These are phyloP conservation scores for Atalantia buxifolia DNA, from an alignment of 345 rosid genomes.

Conservation along the genomic window DNA sequence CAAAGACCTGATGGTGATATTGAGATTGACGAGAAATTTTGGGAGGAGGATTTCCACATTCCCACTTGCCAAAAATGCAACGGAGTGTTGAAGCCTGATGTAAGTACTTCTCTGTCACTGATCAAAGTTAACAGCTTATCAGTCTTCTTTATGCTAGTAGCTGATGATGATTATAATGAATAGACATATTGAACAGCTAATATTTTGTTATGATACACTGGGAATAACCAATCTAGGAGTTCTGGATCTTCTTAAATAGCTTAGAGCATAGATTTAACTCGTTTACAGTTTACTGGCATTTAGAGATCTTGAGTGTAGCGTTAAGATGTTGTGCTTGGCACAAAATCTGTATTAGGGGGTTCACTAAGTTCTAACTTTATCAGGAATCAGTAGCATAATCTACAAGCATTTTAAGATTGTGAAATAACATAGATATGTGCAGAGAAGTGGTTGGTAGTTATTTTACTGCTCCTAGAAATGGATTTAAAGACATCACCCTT, in stretches of 20 bases:
- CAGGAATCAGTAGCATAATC: no score
- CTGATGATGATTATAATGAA: neutral
- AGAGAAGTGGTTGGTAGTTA: neutral
- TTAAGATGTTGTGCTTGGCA: neutral
- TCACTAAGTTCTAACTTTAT: neutral
- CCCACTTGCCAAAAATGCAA: conserved; percentile 78
- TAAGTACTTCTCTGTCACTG: conserved; percentile 28
- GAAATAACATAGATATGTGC: neutral
- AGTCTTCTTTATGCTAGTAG: neutral
- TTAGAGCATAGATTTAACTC: neutral
- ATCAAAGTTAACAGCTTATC: neutral
- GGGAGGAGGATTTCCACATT: conserved; percentile 83
- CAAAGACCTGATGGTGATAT: conserved; percentile 97
- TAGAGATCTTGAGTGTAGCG: neutral
- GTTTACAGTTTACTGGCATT: neutral
- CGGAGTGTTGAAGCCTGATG: conserved; percentile 89
- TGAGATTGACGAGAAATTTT: conserved; percentile 91
- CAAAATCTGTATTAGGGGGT: neutral
- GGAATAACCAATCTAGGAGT: neutral
- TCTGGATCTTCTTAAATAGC: neutral
- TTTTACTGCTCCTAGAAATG: neutral
- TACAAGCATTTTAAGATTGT: no score
- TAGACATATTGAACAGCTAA: neutral
- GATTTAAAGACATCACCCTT: neutral
- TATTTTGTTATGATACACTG: neutral